Percentiles rank a stretch among this genome's conserved stretches.
Conservation (phyloP, 345 rosid genomes). For the Gossypium rotundifolium region DNA sequence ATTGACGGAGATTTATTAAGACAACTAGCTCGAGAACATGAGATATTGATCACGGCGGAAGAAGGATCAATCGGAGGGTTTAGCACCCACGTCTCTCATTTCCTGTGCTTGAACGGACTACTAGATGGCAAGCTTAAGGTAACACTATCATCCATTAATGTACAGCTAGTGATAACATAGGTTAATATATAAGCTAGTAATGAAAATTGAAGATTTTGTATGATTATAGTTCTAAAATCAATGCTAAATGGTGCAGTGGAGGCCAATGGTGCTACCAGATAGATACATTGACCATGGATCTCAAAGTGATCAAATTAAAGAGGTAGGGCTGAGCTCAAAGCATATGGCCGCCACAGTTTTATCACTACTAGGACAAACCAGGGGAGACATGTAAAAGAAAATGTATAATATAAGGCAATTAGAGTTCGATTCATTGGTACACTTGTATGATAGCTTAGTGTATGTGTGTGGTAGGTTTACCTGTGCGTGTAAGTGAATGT, state of each 20-base stretch:
- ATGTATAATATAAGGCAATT: not conserved
- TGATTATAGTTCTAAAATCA: not conserved
- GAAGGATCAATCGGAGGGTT: conserved; percentile 55
- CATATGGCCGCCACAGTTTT: conserved; percentile 38
- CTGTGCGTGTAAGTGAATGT: no score
- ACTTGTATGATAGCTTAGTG: no score
- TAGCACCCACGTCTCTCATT: conserved; percentile 41
- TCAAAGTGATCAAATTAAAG: conserved; percentile 33
- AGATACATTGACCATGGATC: conserved; percentile 51
- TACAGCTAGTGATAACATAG: not conserved
- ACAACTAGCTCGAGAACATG: conserved; percentile 30
- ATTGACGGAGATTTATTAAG: conserved; percentile 34
- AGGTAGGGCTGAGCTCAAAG: conserved; percentile 34
- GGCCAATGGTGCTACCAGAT: conserved; percentile 47
- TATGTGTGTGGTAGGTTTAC: no score
- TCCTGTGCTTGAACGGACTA: conserved; percentile 35
- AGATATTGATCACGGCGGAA: conserved; percentile 39
- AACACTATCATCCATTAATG: not conserved
- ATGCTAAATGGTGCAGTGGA: conserved; percentile 32
- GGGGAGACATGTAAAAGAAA: not conserved
- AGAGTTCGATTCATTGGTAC: no score
- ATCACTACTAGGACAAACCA: conserved; percentile 17
- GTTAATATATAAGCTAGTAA: not conserved
- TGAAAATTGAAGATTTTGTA: not conserved
- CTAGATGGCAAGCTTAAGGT: conserved; percentile 47